These are phyloP conservation scores for Gonapodya sp. DNA, from an alignment of 192 early-diverging fungal species.

Conservation along the genomic window DNA sequence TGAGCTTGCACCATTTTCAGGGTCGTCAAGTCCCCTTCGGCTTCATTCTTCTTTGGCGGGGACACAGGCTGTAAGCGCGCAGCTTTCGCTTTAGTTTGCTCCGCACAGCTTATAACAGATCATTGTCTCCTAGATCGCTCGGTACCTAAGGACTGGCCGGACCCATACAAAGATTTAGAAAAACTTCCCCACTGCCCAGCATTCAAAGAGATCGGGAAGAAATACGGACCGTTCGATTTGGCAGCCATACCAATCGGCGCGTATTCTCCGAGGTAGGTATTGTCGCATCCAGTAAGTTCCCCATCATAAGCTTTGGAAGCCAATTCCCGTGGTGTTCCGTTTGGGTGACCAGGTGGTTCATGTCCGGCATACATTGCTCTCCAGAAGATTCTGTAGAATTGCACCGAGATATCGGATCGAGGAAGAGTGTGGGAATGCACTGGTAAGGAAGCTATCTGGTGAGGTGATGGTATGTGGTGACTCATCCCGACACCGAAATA, in stretches of 20 bases:
- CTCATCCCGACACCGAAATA: background rate
- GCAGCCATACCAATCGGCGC: conserved; percentile 79
- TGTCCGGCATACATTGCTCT: conserved; percentile 65
- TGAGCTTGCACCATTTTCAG: background rate
- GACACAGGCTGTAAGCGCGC: conserved; percentile 2
- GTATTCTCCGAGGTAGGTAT: conserved; percentile 48
- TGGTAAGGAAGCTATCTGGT: conserved; percentile 42
- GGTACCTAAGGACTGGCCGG: background rate
- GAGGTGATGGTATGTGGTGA: too few species aligned
- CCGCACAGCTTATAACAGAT: background rate
- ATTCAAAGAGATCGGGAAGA: conserved; percentile 70
- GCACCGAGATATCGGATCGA: conserved; percentile 61
- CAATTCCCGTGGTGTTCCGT: too few species aligned
- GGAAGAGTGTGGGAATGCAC: conserved; percentile 65
- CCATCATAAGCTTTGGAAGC: too few species aligned
- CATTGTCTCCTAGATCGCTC: background rate
- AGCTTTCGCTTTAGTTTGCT: background rate
- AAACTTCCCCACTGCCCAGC: conserved; percentile 61
- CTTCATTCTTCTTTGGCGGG: conserved; percentile 52
- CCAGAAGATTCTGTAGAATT: conserved; percentile 72
- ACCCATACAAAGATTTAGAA: conserved; percentile 26
- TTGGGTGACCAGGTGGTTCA: conserved; percentile 26
- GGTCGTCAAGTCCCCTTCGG: conserved; percentile 30
- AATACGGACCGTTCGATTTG: conserved; percentile 60
- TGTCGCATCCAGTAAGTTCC: too few species aligned